Evolutionary conservation across 352 stramenopile species (phyloP), one percentile per base, ranked within the genome.

Genomic region (Phytophthora sojae): DNA sequence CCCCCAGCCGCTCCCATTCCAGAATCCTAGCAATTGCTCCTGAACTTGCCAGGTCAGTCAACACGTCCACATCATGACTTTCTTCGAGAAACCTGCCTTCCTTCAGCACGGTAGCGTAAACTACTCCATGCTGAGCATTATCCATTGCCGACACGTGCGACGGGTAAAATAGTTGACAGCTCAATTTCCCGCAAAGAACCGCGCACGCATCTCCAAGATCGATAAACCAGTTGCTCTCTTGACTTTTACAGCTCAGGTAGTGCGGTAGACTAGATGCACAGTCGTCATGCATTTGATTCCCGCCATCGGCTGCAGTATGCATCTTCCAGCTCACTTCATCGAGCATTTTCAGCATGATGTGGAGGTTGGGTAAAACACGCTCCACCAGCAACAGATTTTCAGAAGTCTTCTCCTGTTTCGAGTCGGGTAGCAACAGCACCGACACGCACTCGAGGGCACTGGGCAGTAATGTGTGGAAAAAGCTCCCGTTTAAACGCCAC

Each of bases 241-340:
- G 54, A 39, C 6, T 19, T n/a, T 29, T 44, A 47, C 29, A 42
- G 5, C 14, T 25, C 6, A 50, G 1, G 4, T 64, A 54, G 32
- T 39, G 42, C 15, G 25, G 25, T 30, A 2, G 15, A 11, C 23
- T 29, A 21, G 29, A 6, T 45, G 11, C 14, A 32, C 15, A 42
- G 1, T 76, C 65, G n/a, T 84, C 54, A 0, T 62, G 45, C 1
- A 32, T 49, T 71, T 86, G 81, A 39, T 89, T 86, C 19, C 64
- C 65, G 4, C 29, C 30, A 60, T 74, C 72, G 32, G 12, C n/a
- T 44, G 42, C 51, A 45, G 26, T 75, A 11, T 78, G 71, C 67
- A 82, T 80, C 55, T 89, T 89, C 77, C 82, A 90, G 49, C 79
- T 85, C 26, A 90, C 69, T 79, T 90, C 82, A 57, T 89, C 82